Evolutionary conservation across 495 filamentous ascomycete genomes (phyloP).

Genomic region (Aspergillus conjunctus): DNA sequence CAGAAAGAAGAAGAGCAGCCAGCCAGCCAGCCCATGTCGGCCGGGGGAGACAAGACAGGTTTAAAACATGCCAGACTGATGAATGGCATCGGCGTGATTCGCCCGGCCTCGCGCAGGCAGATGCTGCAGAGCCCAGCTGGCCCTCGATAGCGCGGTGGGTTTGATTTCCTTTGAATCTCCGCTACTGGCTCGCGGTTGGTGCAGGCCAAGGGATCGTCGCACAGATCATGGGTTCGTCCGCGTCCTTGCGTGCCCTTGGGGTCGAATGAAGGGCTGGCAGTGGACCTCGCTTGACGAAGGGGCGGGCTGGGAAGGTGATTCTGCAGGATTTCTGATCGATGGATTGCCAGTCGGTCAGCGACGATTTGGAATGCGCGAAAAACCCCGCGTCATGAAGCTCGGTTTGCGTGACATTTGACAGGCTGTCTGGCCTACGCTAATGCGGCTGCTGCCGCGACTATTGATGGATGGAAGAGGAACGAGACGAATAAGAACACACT

Average conservation of each 20-base stretch:
- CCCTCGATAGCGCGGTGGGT: conserved; percentile 15
- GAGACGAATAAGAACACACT: too few species aligned
- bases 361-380: background rate
- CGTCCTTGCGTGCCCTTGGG: conserved; percentile 17
- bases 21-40: background rate
- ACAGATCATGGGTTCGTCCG: conserved; percentile 34
- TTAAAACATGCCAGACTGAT: background rate
- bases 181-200: conserved; percentile 16
- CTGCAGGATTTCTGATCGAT: too few species aligned
- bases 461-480: too few species aligned
- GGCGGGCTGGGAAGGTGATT: background rate
- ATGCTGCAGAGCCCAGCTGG: background rate
- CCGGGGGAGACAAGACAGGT: background rate
- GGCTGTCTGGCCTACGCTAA: too few species aligned
- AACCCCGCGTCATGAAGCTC: too few species aligned
- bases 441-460: too few species aligned
- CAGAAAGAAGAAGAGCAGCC: conserved; percentile 1
- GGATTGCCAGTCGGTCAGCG: background rate
- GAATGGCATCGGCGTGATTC: conserved; percentile 11
- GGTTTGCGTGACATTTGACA: too few species aligned
- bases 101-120: conserved; percentile 8
- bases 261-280: background rate
- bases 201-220: conserved; percentile 25
- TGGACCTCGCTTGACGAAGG: conserved; percentile 8
- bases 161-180: conserved; percentile 7